Evolutionary conservation across 306 rosid species (phyloP), one percentile per base, ranked within the genome.

Genomic region (Chamaecrista fasciculata): DNA sequence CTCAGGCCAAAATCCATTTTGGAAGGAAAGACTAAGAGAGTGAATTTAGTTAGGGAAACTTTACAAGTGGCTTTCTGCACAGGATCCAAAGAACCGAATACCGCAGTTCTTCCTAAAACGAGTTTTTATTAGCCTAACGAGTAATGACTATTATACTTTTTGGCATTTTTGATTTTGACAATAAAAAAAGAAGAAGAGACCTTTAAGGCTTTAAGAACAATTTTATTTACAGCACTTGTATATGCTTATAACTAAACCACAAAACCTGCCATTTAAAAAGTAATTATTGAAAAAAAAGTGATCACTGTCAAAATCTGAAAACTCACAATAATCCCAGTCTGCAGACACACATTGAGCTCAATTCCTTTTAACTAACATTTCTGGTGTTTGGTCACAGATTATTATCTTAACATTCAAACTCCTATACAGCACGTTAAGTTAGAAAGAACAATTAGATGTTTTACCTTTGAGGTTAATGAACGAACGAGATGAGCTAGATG

Each of bases 401-500:
- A 40, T 1, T 12, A 12, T 40, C 16, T 31, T 16, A 16, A 31
- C 43, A 58, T 31, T 58, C 43, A 58, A 31, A 58, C 43, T 58
- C 44, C 24, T 58, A 1, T 25, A 25, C 39, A 79, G 40, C n/a
- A 50, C 14, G 23, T 42, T 50, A 62, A 60, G 56, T 36, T 14
- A 47, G 23, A 34, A 29, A 0, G 53, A 33, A 68, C 19, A 61
- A 23, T 6, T 25, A 47, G 12, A 16, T 23, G 53, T 8, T 20
- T 70, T 75, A 83, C 94, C 88, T 79, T 72, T 81, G 16, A 69
- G 55, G 23, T 69, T 55, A 66, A 79, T 78, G 58, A 85, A 85
- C 11, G 90, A 78, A 50, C 76, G 85, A 56, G 90, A 82, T 25
- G 93, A 73, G 52, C 79, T 75, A 63, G 85, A 70, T 14, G 80